Base-by-base conservation (phyloP, 2,329 filamentous ascomycete species). In the Phialophora expanda region DNA sequence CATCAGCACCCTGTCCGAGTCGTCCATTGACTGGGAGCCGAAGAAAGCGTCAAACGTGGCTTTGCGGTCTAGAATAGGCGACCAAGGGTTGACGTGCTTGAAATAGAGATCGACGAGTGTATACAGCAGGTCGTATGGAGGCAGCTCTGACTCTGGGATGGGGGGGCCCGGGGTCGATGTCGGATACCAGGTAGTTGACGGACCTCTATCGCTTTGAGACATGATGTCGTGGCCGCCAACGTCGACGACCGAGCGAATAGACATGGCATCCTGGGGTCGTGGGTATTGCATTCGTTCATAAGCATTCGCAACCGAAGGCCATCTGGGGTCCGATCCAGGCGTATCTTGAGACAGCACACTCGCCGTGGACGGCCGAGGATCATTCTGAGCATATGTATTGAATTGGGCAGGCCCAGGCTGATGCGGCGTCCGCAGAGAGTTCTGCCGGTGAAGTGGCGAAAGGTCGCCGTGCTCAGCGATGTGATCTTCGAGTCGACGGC, bases 1-100 rank as follows among this genome's bases (percentile, higher is more conserved):
- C 5, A 97, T 81, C 11, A 97, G 82, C 62, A 96, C 90, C 51
- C 90, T 86, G 74, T 97, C 93, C 1, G 90, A 88, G 77, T 96
- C 91, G 55, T 69, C 66, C 56, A 71, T 66, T 5, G 69, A 67
- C 22, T 69, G 69, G 11, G 68, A 66, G 0, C 92, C 92, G 71
- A 97, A 97, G 0, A 97, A 83, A 0, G 89, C 87, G 72, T 96
- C 91, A 8, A 97, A 78, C 0, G 92, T 96, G 2, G 90, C 88
- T 74, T 91, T 89, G 20, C 92, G 87, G 77, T 97, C 92, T n/a
- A 97, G 81, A 20, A 97, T 94, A 0, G 93, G 93, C 74, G 92
- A 96, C 89, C 90, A 93, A 0, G 89, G 89, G 73, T 93, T 92
- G 75, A 92, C 86, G 72, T 92, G 88, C 68, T 91, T 90, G 73